Conservation (phyloP, 2,329 filamentous ascomycete species). For the Thielaviopsis punctulata region DNA sequence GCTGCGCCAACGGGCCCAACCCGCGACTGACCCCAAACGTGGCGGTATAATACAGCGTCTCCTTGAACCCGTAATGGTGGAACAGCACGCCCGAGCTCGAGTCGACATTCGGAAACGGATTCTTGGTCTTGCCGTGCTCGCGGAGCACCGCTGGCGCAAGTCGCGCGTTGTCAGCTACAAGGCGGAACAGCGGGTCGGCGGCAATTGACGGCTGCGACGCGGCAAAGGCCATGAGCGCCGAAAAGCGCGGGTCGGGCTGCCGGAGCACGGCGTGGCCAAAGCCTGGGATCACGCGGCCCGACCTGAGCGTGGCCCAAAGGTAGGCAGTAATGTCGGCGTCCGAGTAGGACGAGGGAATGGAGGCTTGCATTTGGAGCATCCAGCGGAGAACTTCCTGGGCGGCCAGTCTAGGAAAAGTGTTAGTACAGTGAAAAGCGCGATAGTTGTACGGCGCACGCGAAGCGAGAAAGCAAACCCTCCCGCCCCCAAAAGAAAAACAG, state of each 20-base stretch:
- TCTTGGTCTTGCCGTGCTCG: constrained; percentile 96
- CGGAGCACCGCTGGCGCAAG: constrained; percentile 81
- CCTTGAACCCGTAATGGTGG: constrained; percentile 94
- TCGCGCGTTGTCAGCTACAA: constrained; percentile 84
- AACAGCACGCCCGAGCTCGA: constrained; percentile 85
- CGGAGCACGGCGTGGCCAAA: constrained; percentile 93
- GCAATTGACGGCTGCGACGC: constrained; percentile 70
- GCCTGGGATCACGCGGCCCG: constrained; percentile 81
- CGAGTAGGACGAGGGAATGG: constrained; percentile 60
- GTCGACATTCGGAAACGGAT: constrained; percentile 95
- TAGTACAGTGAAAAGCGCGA: background rate
- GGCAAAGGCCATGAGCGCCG: constrained; percentile 93
- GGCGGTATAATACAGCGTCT: constrained; percentile 84
- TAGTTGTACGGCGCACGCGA: background rate
- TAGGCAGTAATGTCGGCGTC: constrained; percentile 75
- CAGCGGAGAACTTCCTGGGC: constrained; percentile 95
- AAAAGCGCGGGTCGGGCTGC: constrained; percentile 91
- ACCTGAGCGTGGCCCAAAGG: constrained; percentile 85
- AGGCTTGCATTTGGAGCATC: constrained; percentile 89
- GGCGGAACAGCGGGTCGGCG: constrained; percentile 74
- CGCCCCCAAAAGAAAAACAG: too few relatives aligned
- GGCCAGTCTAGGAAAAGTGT: constrained; percentile 42
- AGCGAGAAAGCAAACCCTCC: too few relatives aligned
- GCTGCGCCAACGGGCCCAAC: constrained; percentile 77
- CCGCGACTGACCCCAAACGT: constrained; percentile 53